Base-by-base conservation (phyloP, 2,329 filamentous ascomycete genomes). In the Endoconidiophora polonica region DNA sequence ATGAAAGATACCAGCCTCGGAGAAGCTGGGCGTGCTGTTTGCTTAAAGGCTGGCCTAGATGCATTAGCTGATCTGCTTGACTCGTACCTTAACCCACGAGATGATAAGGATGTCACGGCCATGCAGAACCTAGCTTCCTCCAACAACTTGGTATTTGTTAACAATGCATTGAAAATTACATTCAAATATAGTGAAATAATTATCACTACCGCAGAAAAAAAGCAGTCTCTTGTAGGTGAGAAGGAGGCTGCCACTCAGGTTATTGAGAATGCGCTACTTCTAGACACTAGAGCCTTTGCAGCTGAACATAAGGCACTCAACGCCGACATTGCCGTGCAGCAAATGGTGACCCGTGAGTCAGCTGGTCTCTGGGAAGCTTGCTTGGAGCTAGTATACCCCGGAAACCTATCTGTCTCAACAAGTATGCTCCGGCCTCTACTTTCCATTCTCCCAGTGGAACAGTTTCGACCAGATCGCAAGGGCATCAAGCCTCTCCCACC, bases 361-460 rank as follows among this genome's bases (percentile, higher is more conserved):
- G 71, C 81, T 14, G 73, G 77, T 14, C 76, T 94, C 40, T 95
- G 88, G 82, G 82, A 86, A 55, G 73, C 77, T 1, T 81, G 88
- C 44, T 70, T 85, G 44, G 73, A 79, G 46, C 75, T 79, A 23
- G 72, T 91, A 45, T 73, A 77, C 56, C 71, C 76, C 24, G 74
- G 78, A 33, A 76, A 83, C 56, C 65, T 82, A n/a, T 71, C 77
- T 4, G 68, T 95, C n/a, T 85, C 86, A 1, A 80, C 76, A 45
- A 76, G 77, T 36, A 80, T 90, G 56, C 62, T 95, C 2, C 68
- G 80, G 44, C 83, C 83, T 6, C 78, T 83, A 6, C 71, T 77
- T 47, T 74, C 77, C 1, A 68, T 95, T 1, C 76, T 86, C 18
- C 79, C 81, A 0, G 69, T 94, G 18, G 88, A 95, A 61, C 76